Evolutionary conservation across 2,329 filamentous ascomycete genomes (phyloP), one percentile per base, ranked within the genome.

Genomic region (Tolypocladium endophyticum): DNA sequence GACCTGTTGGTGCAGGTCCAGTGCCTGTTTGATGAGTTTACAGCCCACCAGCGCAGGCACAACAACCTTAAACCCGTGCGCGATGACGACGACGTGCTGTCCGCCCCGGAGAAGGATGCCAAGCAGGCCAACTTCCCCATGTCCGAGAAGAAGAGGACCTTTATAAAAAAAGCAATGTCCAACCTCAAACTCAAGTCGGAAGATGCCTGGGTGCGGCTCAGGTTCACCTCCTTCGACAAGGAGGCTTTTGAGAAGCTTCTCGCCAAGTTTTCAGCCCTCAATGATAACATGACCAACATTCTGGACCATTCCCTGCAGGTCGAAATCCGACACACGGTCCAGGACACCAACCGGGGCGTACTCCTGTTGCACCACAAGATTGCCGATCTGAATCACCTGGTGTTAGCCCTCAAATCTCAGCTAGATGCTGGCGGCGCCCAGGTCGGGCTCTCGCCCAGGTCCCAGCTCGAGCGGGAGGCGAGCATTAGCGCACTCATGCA

Each of bases 281-380:
- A 80, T 63, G 77, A 80, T 62, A 75, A 71, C 62, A 79, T 80
- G 73, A 79, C 76, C 33, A 73, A 76, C 58, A 75, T 80, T 6
- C 68, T 80, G 11, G 77, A 80, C 58, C 74, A 77, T 38, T 72
- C 74, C 4, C 67, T 79, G 59, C 77, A 80, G 62, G 72, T 76
- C 3, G 78, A 79, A 63, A 78, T 80, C 57, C 74, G 76, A 30
- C 69, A 77, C 39, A 78, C 76, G 0, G 77, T 79, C 3, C 76
- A 80, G 60, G 76, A 79, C 58, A 79, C 77, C 4, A 79, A 80
- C 55, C 68, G 77, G 18, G 76, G 76, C 1, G 74, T 81, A 18
- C 66, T 80, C 35, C 73, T 80, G 47, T 70, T 80, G 1, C 76
- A 80, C 59, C 76, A 77, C 63, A 74, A 77, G 62, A 74, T 80